phyloP scores from a whole-genome alignment of 2,329 filamentous ascomycete genomes.

The Diaporthe sp. region DNA sequence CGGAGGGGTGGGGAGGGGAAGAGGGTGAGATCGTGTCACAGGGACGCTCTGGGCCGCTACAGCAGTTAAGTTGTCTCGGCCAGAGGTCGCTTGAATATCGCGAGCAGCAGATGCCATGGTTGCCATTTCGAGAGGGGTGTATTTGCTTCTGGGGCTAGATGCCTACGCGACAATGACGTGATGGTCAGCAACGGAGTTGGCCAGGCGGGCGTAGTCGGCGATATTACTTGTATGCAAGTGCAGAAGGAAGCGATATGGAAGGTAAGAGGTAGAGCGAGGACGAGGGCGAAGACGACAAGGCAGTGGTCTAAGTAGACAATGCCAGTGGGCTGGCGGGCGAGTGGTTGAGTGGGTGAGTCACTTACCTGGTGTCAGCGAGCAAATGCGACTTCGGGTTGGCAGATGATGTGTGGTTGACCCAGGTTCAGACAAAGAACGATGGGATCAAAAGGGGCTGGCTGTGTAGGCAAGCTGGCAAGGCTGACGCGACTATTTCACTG shows the following conservation, averaged over 20 bases:
- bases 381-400: constrained; percentile 45
- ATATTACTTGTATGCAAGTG: constrained; percentile 45
- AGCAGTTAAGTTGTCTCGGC: constrained; percentile 80
- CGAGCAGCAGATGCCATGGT: constrained; percentile 76
- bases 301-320: not conserved
- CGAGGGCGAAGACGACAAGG: constrained; percentile 21
- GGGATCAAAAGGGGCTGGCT: constrained; percentile 51
- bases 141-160: constrained; percentile 53
- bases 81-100: constrained; percentile 75
- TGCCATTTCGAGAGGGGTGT: constrained; percentile 67
- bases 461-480: constrained; percentile 58
- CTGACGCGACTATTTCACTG: constrained; percentile 73
- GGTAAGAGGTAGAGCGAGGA: constrained; percentile 37
- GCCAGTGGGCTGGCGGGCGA: not conserved
- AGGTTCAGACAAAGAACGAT: constrained; percentile 49
- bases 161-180: constrained; percentile 49
- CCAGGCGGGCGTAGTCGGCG: constrained; percentile 22
- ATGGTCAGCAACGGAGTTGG: constrained; percentile 40
- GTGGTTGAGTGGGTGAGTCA: constrained; percentile 47
- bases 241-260: not conserved
- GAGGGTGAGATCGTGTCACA: constrained; percentile 73
- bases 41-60: constrained; percentile 77
- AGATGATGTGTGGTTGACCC: constrained; percentile 46
- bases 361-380: constrained; percentile 55
- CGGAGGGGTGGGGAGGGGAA: constrained; percentile 91